Conservation (phyloP, 129 eudicot genomes). For the Flaveria trinervia region DNA sequence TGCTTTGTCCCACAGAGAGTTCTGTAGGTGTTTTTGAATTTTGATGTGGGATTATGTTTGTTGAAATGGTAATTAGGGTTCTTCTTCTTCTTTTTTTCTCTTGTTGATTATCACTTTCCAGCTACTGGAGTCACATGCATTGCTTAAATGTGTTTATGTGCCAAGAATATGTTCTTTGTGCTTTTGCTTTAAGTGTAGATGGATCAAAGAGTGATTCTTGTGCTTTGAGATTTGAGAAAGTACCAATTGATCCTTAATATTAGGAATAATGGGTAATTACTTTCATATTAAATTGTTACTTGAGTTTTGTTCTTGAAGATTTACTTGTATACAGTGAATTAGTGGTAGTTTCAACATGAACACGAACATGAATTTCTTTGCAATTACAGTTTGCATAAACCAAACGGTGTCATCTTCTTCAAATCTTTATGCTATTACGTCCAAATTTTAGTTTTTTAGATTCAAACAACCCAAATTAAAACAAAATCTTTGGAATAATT, state of each 20-base stretch:
- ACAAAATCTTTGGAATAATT: not conserved
- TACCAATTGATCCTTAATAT: conserved; percentile 14
- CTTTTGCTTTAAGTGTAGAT: conserved; percentile 41
- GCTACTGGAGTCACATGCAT: conserved; percentile 28
- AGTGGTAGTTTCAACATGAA: conserved; percentile 9
- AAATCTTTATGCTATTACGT: not conserved
- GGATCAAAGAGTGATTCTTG: conserved; percentile 19
- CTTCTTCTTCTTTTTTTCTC: not conserved
- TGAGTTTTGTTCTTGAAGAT: conserved; percentile 21
- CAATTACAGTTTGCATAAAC: conserved; percentile 10
- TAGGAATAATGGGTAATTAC: conserved; percentile 36
- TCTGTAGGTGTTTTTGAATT: conserved; percentile 21
- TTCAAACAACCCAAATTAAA: not conserved
- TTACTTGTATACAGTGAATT: conserved; percentile 17
- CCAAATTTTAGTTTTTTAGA: not conserved
- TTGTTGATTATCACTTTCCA: conserved; percentile 21
- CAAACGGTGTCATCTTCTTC: conserved; percentile 15
- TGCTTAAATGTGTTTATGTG: conserved; percentile 18
- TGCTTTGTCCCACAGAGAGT: conserved; percentile 15
- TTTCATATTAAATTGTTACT: not conserved
- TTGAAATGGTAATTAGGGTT: conserved; percentile 35
- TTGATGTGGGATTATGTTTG: conserved; percentile 19
- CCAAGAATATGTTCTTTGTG: conserved; percentile 28
- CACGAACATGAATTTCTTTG: conserved; percentile 3
- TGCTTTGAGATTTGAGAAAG: conserved; percentile 28